Conservation (phyloP, 768 basidiomycete genomes). For the Leccinum pellstonianum region DNA sequence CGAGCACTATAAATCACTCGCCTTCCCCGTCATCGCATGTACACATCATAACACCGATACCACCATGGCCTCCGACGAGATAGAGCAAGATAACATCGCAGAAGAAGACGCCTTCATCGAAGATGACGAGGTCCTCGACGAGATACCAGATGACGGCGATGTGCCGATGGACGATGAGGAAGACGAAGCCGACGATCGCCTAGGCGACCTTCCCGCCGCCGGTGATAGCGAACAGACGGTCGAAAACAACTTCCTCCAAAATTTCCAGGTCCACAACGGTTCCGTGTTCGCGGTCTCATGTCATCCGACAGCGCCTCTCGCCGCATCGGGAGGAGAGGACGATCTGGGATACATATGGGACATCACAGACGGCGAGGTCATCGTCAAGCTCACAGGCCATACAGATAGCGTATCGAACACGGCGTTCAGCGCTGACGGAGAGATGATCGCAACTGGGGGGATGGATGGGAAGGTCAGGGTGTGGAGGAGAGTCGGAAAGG, state of each 20-base stretch:
- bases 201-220: slow-evolving; percentile 42
- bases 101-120: slow-evolving; percentile 61
- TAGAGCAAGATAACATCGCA: slow-evolving; percentile 34
- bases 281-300: slow-evolving; percentile 85
- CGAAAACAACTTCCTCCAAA: slow-evolving; percentile 66
- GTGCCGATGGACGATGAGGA: slow-evolving; percentile 69
- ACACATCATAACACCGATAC: slow-evolving; percentile 1
- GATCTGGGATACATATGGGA: slow-evolving; percentile 95
- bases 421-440: slow-evolving; percentile 85
- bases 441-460: slow-evolving; percentile 92
- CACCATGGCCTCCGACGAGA: slow-evolving; percentile 35
- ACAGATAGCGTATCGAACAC: slow-evolving; percentile 83
- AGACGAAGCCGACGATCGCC: slow-evolving; percentile 50
- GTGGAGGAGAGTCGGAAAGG: slow-evolving; percentile 82
- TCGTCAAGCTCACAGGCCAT: slow-evolving; percentile 88
- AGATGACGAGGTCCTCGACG: slow-evolving; percentile 62
- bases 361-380: slow-evolving; percentile 72
- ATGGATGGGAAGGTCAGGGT: slow-evolving; percentile 96
- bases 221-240: slow-evolving; percentile 38
- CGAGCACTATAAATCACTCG: background rate
- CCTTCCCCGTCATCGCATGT: background rate
- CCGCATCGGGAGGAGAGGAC: slow-evolving; percentile 93
- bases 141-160: slow-evolving; percentile 65
- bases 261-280: slow-evolving; percentile 62
- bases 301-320: slow-evolving; percentile 80